Conservation (phyloP, 2,329 filamentous ascomycete genomes). For the Calonectria henricotiae region DNA sequence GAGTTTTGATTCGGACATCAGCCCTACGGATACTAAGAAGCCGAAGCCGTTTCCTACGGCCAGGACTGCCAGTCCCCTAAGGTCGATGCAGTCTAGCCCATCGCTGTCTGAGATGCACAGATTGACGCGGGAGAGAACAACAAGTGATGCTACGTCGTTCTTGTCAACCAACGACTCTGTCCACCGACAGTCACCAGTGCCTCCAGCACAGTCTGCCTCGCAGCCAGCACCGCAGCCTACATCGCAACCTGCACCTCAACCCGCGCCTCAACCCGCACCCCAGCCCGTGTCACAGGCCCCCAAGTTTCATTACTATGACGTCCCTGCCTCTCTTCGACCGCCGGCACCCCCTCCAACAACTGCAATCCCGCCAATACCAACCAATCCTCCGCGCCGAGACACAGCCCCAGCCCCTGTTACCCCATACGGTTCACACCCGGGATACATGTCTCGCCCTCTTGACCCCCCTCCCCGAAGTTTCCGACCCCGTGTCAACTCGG, state of each 20-base stretch:
- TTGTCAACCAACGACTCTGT: conserved; percentile 37
- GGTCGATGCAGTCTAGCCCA: conserved; percentile 50
- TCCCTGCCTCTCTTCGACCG: conserved; percentile 27
- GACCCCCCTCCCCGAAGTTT: conserved; percentile 51
- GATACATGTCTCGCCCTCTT: conserved; percentile 48
- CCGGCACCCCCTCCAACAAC: conserved; percentile 31
- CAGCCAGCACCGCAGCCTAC: conserved; percentile 4
- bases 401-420: conserved; percentile 31
- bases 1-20: conserved; percentile 44
- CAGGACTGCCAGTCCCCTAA: conserved; percentile 50
- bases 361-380: conserved; percentile 36
- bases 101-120: conserved; percentile 45
- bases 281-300: conserved; percentile 38
- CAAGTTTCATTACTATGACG: conserved; percentile 38
- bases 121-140: conserved; percentile 44
- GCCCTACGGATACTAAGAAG: conserved; percentile 45
- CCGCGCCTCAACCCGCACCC: conserved; percentile 32
- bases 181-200: conserved; percentile 24
- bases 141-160: conserved; percentile 48
- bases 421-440: conserved; percentile 29
- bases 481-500: conserved; percentile 49
- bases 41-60: conserved; percentile 37
- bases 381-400: conserved; percentile 36
- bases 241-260: neutral
- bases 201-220: neutral